Conservation (phyloP, 345 rosid species). For the Eucalyptus cladocalyx region DNA sequence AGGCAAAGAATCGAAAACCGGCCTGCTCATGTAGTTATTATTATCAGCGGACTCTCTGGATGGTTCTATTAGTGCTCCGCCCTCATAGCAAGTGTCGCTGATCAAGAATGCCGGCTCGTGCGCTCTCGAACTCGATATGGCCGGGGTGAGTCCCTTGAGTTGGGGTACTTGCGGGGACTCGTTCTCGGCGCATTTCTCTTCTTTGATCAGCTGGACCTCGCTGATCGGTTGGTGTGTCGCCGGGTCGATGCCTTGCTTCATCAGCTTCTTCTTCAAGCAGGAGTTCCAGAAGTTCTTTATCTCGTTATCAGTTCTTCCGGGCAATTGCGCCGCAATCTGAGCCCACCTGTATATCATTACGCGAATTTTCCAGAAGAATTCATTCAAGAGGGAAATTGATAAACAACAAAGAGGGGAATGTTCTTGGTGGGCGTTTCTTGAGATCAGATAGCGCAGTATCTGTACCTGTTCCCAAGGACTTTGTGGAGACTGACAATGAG, state of each 20-base stretch:
- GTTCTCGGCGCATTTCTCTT: background rate
- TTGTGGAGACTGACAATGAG: conserved; percentile 20
- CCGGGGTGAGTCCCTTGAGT: background rate
- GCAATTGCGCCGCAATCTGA: conserved; percentile 51
- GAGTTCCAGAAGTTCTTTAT: conserved; percentile 70
- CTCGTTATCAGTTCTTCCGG: conserved; percentile 69
- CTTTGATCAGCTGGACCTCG: conserved; percentile 13
- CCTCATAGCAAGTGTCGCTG: background rate
- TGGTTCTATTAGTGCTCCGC: conserved; percentile 3
- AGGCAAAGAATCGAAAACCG: conserved; percentile 17
- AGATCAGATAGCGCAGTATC: background rate
- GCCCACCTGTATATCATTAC: conserved; percentile 34
- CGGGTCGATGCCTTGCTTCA: conserved; percentile 64
- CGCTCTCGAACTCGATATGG: conserved; percentile 3
- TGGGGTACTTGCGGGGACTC: background rate
- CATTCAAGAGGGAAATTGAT: background rate
- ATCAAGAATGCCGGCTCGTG: conserved; percentile 29
- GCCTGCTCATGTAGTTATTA: background rate
- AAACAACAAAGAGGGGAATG: background rate
- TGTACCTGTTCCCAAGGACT: conserved; percentile 31
- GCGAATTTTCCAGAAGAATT: background rate
- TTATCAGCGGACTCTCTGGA: background rate
- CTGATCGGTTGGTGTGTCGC: conserved; percentile 35
- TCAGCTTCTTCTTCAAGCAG: conserved; percentile 57
- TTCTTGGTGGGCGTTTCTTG: background rate